Base-by-base conservation (phyloP, 495 filamentous ascomycete genomes). In the Opeltia flavorubescens region DNA sequence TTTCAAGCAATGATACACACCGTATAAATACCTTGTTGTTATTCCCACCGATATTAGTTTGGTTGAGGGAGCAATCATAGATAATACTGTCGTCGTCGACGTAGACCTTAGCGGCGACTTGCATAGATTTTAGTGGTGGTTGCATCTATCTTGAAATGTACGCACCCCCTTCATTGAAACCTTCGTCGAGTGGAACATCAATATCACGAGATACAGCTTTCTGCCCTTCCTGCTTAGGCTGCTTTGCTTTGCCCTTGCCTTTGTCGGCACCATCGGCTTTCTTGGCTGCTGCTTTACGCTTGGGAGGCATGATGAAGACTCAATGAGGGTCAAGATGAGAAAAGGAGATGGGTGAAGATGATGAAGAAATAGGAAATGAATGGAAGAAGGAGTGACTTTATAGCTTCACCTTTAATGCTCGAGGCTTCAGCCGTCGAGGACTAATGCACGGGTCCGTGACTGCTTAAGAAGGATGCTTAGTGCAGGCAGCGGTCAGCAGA, bases 1-100 rank as follows among this genome's bases (percentile, higher is more conserved):
- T n/a, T n/a, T n/a, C n/a, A n/a, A n/a, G 24, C 51, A 34, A 43
- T 17, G 5, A 9, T 1, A 12, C 1, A 18, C n/a, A 30, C 18
- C 5, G 15, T 13, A 23, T 74, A 51, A 84, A 86, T 57, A 87
- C 86, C 43, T 87, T 87, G 60, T 85, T 86, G 49, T 77, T 77
- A 48, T 83, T 83, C 13, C 62, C 57, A 5, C 66, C 58, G 1
- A 81, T 54, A 27, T 62, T 60, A 5, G 69, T 72, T 41, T 72
- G 68, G 43, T 71, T 73, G 12, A 75, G 48, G 4, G 69, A 67
- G 4, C 68, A 70, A 54, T 75, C 71, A 25, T 54, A 88, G 24
- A 89, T 83, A 25, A 80, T 59, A 1, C 76, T 75, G 1, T 67
- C 44, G 0, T 62, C 41, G 50, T 81, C 82, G 44, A 89, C 78